Conservation (phyloP, 2,329 filamentous ascomycete genomes). For the Pseudogymnoascus sp. region DNA sequence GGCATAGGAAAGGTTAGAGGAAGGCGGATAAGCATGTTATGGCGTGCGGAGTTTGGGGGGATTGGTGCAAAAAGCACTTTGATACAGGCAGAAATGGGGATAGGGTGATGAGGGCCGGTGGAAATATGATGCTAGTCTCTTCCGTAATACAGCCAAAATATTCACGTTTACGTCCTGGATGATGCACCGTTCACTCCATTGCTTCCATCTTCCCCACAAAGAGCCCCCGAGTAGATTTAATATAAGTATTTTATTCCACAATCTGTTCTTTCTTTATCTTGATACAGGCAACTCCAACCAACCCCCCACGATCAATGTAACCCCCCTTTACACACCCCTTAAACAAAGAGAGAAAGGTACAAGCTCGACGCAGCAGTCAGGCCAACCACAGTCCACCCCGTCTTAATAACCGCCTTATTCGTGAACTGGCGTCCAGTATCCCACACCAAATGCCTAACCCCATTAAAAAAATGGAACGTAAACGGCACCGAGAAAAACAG, state of each 20-base stretch:
- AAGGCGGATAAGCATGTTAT: neutral
- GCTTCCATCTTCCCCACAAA: neutral
- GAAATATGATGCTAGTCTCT: neutral
- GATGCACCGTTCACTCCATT: neutral
- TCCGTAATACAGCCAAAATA: neutral
- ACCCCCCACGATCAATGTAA: neutral
- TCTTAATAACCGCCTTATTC: constrained; percentile 56
- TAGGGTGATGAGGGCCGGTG: neutral
- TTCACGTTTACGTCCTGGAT: neutral
- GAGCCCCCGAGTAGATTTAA: neutral
- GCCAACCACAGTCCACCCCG: constrained; percentile 55
- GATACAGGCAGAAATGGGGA: neutral
- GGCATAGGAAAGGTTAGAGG: neutral
- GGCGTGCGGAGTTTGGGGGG: neutral
- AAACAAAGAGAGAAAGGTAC: constrained; percentile 24
- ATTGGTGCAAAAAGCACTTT: constrained; percentile 1
- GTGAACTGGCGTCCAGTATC: constrained; percentile 53
- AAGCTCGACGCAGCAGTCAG: constrained; percentile 41
- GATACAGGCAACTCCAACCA: constrained; percentile 8
- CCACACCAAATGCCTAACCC: constrained; percentile 64
- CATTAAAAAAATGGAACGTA: constrained; percentile 59
- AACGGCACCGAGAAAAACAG: constrained; percentile 52
- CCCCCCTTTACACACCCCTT: neutral
- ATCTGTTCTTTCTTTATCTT: constrained; percentile 8
- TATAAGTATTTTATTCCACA: constrained; percentile 5